Percentiles rank a stretch among this genome's conserved stretches.
Evolutionary conservation across 768 basidiomycete species (phyloP).

Genomic region (Coprinellus micaceus): DNA sequence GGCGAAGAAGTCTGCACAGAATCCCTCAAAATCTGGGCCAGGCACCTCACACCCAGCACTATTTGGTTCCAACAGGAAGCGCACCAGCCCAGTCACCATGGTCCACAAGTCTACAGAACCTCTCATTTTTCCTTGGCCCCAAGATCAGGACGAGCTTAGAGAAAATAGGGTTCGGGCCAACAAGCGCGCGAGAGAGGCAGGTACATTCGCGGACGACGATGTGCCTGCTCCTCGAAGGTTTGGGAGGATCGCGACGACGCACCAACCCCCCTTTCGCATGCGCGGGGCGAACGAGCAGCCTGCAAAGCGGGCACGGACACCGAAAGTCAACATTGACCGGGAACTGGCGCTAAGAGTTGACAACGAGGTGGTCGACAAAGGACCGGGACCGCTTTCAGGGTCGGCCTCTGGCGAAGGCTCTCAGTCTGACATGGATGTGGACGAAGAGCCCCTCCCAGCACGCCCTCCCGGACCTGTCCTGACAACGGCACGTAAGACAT

Average conservation of each 20-base stretch:
- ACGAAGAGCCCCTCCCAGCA: conserved; percentile 1
- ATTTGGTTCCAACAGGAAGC: neutral
- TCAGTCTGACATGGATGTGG: conserved; percentile 9
- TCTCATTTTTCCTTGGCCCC: conserved; percentile 7
- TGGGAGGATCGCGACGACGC: neutral
- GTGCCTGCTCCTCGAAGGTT: conserved; percentile 3
- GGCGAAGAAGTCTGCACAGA: neutral
- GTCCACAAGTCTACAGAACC: neutral
- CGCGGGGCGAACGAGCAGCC: neutral
- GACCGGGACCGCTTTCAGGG: neutral
- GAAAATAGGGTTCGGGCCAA: conserved; percentile 6
- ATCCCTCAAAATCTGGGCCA: neutral
- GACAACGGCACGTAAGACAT: neutral
- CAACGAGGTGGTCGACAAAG: neutral
- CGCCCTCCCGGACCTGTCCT: neutral
- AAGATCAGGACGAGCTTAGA: conserved; percentile 8
- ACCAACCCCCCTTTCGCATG: too few relatives aligned
- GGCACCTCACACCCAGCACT: neutral
- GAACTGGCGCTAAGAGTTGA: neutral
- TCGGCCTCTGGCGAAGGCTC: neutral
- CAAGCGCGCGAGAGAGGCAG: neutral
- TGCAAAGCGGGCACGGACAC: neutral
- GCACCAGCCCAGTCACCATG: neutral
- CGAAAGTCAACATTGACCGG: neutral
- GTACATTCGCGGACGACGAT: conserved; percentile 1